Evolutionary conservation across 495 filamentous ascomycete species (phyloP).

Genomic region (Copromyces sp.): DNA sequence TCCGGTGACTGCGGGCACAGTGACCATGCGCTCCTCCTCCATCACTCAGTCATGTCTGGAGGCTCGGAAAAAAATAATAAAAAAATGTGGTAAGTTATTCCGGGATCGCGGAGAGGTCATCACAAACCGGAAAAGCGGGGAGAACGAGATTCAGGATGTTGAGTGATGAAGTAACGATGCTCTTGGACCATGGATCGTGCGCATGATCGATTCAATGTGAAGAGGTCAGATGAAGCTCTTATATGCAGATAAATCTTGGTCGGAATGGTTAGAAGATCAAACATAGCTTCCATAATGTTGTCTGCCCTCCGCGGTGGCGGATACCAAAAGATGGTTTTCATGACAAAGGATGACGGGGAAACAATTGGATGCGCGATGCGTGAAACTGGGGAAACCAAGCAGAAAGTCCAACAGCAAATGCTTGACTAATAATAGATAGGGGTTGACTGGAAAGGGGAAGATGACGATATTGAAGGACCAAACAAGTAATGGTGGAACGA

Average conservation of each 20-base stretch:
- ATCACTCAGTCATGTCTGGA: neutral
- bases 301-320: neutral
- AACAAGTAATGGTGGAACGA: neutral
- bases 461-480: neutral
- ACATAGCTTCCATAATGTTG: neutral
- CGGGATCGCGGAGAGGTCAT: neutral
- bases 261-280: neutral
- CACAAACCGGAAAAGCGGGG: neutral
- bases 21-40: no score
- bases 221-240: neutral
- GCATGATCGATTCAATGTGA: neutral
- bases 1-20: neutral
- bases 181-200: neutral
- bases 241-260: neutral
- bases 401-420: neutral
- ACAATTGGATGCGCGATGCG: neutral
- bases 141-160: neutral
- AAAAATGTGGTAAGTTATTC: neutral
- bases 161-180: neutral
- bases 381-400: neutral
- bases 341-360: neutral
- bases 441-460: neutral
- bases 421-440: neutral
- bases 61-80: neutral
- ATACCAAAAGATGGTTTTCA: neutral